Evolutionary conservation across 2,329 filamentous ascomycete species (phyloP).

Genomic region (Penicillium occitanis): DNA sequence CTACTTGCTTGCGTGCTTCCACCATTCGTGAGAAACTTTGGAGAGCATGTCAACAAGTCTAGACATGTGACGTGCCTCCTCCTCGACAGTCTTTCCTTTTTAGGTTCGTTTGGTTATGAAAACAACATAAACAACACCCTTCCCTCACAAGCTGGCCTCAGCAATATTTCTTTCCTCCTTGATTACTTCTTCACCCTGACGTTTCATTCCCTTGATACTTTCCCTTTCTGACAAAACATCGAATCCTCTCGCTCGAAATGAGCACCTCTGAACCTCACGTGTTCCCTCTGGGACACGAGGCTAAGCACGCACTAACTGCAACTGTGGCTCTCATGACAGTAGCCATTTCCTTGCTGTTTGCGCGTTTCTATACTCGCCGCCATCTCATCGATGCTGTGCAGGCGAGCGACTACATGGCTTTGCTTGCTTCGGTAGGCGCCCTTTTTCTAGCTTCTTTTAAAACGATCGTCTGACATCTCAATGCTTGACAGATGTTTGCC

Average conservation of each 20-base stretch:
- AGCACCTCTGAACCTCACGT: constrained; percentile 24
- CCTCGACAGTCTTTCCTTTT: not conserved
- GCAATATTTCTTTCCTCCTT: not conserved
- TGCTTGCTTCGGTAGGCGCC: constrained; percentile 34
- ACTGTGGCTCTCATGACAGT: constrained; percentile 36
- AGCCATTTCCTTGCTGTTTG: constrained; percentile 32
- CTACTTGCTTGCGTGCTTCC: not conserved
- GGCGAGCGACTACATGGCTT: constrained; percentile 39
- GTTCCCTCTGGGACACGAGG: constrained; percentile 29
- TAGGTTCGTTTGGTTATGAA: not conserved
- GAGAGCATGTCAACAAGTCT: not conserved
- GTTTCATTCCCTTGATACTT: not conserved
- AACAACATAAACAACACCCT: not conserved
- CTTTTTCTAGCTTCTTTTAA: not conserved
- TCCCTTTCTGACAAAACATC: not conserved
- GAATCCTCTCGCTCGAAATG: constrained; percentile 4
- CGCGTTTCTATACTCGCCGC: constrained; percentile 36
- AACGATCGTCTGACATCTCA: not conserved
- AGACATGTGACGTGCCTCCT: not conserved
- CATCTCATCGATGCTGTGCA: constrained; percentile 36
- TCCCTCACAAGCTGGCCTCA: not conserved
- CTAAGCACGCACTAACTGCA: constrained; percentile 29
- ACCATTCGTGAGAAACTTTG: not conserved
- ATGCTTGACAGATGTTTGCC: constrained; percentile 30
- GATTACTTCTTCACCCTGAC: not conserved